These are phyloP conservation scores for Kitagawia praeruptora DNA, from an alignment of 129 eudicot genomes.

Conservation along the genomic window DNA sequence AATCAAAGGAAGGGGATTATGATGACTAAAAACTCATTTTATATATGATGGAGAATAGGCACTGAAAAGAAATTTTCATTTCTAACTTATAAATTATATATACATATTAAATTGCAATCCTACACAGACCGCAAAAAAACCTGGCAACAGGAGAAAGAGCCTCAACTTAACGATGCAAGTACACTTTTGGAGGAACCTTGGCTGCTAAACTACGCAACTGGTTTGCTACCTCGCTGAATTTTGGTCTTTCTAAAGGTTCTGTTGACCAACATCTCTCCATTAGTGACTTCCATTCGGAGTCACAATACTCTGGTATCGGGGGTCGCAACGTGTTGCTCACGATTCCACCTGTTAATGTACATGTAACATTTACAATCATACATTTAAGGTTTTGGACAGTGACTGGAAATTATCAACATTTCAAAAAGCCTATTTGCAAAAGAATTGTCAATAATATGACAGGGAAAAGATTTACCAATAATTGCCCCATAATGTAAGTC, in stretches of 20 bases:
- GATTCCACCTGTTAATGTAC: conserved; percentile 31
- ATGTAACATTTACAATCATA: neutral
- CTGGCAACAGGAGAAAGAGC: neutral
- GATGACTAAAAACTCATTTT: neutral
- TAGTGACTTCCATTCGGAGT: conserved; percentile 40
- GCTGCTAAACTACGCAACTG: conserved; percentile 37
- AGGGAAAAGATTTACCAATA: conserved; percentile 25
- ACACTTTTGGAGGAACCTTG: conserved; percentile 33
- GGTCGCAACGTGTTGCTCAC: conserved; percentile 50
- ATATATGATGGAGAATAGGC: neutral
- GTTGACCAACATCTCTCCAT: conserved; percentile 61
- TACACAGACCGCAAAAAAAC: neutral
- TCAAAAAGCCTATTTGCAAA: neutral
- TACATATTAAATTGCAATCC: neutral
- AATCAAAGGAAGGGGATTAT: neutral
- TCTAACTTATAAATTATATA: neutral
- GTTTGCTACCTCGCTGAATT: conserved; percentile 41
- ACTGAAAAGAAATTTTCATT: neutral
- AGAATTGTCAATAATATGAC: neutral
- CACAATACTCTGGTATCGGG: conserved; percentile 34
- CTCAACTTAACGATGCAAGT: conserved; percentile 16
- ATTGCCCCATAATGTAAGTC: conserved; percentile 53
- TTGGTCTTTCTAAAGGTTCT: conserved; percentile 40
- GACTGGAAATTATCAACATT: neutral
- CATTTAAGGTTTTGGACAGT: neutral